Percentiles rank a stretch among this genome's conserved stretches.
Conservation (phyloP, 2,329 filamentous ascomycete species). For the Fusarium sororula region DNA sequence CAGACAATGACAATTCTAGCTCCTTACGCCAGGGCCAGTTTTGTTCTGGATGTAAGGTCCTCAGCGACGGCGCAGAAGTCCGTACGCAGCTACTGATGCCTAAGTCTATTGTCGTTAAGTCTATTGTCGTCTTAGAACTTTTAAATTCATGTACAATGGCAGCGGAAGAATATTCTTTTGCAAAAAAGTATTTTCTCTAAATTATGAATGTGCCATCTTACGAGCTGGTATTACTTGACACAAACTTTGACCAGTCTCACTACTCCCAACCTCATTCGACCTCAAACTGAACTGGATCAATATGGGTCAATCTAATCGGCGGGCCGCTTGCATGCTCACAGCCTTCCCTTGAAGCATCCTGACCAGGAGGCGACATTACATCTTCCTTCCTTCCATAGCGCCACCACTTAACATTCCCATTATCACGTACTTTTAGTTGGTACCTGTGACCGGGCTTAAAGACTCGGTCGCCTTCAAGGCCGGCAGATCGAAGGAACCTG, state of each 20-base stretch:
- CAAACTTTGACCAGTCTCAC: fast-evolving
- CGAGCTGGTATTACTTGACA: fast-evolving
- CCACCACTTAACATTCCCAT: background rate
- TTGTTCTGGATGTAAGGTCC: constrained; percentile 48
- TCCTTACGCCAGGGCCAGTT: too few species aligned
- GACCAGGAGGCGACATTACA: background rate
- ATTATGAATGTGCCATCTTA: fast-evolving
- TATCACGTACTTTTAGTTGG: background rate
- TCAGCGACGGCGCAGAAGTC: background rate
- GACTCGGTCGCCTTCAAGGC: background rate
- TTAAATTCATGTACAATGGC: too few species aligned
- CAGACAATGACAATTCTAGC: constrained; percentile 52
- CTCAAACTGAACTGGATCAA: background rate
- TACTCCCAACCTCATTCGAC: background rate
- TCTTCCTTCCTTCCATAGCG: background rate
- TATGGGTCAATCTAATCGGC: background rate
- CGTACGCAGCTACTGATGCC: background rate
- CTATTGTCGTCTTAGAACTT: too few species aligned
- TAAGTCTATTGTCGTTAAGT: background rate
- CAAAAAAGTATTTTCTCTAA: fast-evolving
- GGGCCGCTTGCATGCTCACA: background rate
- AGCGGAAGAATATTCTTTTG: too few species aligned
- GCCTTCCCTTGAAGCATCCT: fast-evolving
- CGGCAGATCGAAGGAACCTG: background rate
- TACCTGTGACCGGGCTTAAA: background rate